Evolutionary conservation across 2,329 filamentous ascomycete species (phyloP), one percentile per base, ranked within the genome.

Genomic region (Penicillium polonicum): DNA sequence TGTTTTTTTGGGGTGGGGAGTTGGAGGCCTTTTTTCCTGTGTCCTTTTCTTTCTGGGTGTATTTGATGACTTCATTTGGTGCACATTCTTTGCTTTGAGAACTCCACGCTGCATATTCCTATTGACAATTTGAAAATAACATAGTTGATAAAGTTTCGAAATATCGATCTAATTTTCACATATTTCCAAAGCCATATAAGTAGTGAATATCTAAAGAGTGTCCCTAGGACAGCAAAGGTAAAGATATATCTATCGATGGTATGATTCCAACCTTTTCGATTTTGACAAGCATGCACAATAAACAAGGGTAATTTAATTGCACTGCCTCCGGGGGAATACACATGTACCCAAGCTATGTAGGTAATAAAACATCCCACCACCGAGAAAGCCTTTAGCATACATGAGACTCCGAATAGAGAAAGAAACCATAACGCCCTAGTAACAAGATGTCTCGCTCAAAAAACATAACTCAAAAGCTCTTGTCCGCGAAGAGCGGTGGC

Each of bases 401-500:
- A 55, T 39, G 33, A 44, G 33, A 41, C 35, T 8, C 33, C 38
- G 42, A 41, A 10, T 42, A 33, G 29, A 36, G 25, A 43, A 29
- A 39, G 23, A 48, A 43, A 45, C 46, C 57, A 35, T 15, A 60
- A 61, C 58, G 52, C 61, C 60, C 44, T 27, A 43, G 31, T 51
- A 31, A 43, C 4, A 56, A 46, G 8, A 43, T n/a, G 23, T 12
- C 12, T 49, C 29, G 42, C 45, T 73, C 62, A 78, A 58, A 78
- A 66, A 65, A 75, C 69, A 68, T 74, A 74, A 61, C 74, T 76
- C 58, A 78, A 56, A 46, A 76, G 65, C 63, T 77, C 71, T 59
- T 77, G 75, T 33, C 74, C 76, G 62, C 72, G 74, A 27, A 76
- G 66, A 39, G 76, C 76, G 0, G 77, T 78, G 31, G 75, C 76